Evolutionary conservation across 768 basidiomycete genomes (phyloP), one percentile per base, ranked within the genome.

Genomic region (Boletus pseudopeckii): DNA sequence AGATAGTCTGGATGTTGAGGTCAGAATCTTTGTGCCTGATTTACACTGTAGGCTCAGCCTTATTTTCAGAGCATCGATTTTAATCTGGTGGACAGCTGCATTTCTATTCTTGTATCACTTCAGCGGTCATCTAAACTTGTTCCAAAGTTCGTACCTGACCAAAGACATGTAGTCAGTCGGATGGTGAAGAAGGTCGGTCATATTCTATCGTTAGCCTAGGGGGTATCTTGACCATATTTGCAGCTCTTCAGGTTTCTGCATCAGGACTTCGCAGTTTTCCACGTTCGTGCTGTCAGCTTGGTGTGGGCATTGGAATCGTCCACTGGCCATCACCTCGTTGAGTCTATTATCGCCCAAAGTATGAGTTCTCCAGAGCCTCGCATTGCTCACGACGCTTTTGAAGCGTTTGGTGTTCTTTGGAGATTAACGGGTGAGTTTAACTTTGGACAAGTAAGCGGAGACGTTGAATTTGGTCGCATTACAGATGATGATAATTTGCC

Each of bases 331-430:
- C 76, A 80, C 28, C 80, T 88, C 63, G 82, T 95, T 9, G 91
- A 95, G 64, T 83, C 90, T 5, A 85, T 92, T 41, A 71, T 98
- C 30, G 82, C 92, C 1, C 80, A 85, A 53, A 80, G 79, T 15
- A 80, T 98, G 74, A 79, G 79, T 10, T 80, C 85, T 7, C 65
- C 77, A 0, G 77, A 83, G 32, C 70, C 74, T 7, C 64, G 64
- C 2, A 75, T 76, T 39, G 72, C 79, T 3, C 71, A 79, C 17
- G 80, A 82, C 18, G 81, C 84, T 2, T 90, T 86, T 64, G 90
- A 96, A 59, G 90, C 89, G 0, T 98, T 99, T 67, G 94, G 96
- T 3, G 83, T 90, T 4, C 73, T 99, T 7, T 99, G 96, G 96
- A 80, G 93, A 53, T 72, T 94, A 53, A 88, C 86, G 45, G 92